A percentile compares a stretch with the other conserved stretches of the same genome.
Evolutionary conservation across 257 asterid species (phyloP).

Genomic region (Solanum dulcamara): DNA sequence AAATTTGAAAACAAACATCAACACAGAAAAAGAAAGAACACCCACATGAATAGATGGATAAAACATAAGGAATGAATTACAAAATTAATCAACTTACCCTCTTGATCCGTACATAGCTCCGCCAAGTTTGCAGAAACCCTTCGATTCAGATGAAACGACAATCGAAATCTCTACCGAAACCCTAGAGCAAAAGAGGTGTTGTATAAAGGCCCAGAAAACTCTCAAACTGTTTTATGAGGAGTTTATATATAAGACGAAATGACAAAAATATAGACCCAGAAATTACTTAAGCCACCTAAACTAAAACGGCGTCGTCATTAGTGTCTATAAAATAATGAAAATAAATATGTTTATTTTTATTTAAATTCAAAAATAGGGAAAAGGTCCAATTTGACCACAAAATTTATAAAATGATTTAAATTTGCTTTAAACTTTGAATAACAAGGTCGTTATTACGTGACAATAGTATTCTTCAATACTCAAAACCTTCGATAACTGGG

Average conservation of each 20-base stretch:
- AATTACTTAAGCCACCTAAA: not conserved
- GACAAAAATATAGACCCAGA: no score
- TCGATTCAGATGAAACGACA: not conserved
- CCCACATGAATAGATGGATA: not conserved
- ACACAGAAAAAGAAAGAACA: not conserved
- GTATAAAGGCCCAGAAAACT: not conserved
- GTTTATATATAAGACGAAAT: no score
- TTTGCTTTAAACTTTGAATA: not conserved
- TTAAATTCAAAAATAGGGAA: no score
- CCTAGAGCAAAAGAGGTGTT: not conserved
- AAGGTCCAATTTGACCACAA: no score
- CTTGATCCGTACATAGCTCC: conserved; percentile 1
- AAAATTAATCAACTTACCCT: not conserved
- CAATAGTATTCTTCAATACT: not conserved
- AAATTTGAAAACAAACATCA: not conserved
- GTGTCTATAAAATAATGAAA: not conserved
- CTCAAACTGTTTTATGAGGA: no score
- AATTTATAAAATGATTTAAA: no score
- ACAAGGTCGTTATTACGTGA: not conserved
- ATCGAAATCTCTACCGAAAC: not conserved
- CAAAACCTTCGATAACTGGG: no score
- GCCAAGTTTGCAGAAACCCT: not conserved
- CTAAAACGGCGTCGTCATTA: not conserved
- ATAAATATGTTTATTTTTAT: no score
- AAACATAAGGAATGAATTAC: not conserved